phyloP scores from a whole-genome alignment of 2,329 filamentous ascomycete species.

The Nemania sp. region DNA sequence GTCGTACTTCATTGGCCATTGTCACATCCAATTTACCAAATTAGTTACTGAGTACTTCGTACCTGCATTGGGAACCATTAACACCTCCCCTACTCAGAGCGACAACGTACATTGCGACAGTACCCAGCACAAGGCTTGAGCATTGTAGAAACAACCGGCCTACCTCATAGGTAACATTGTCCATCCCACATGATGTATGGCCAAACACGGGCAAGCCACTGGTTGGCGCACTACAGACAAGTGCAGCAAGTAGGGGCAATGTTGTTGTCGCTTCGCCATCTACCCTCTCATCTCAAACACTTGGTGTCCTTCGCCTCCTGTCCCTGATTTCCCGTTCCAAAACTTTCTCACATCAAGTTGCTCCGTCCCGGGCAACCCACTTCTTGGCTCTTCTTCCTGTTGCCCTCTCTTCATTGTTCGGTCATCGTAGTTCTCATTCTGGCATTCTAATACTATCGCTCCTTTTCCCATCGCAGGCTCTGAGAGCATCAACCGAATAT shows the following conservation, averaged over 20 bases:
- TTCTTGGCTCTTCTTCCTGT: conserved; percentile 17
- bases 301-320: conserved; percentile 11
- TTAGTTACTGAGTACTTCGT: neutral
- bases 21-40: neutral
- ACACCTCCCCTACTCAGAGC: neutral
- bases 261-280: conserved; percentile 1
- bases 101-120: no score
- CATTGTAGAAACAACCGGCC: no score
- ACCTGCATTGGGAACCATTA: conserved; percentile 11
- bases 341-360: conserved; percentile 23
- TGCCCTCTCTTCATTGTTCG: neutral
- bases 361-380: neutral
- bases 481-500: conserved; percentile 25
- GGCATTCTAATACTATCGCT: conserved; percentile 12
- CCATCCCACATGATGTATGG: no score
- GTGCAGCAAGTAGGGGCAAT: neutral
- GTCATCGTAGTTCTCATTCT: conserved; percentile 11
- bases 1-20: conserved; percentile 7
- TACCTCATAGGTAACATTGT: no score
- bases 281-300: conserved; percentile 9
- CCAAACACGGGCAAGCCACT: no score
- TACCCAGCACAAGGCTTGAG: no score
- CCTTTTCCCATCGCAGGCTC: conserved; percentile 26
- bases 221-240: no score
- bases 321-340: conserved; percentile 16